Evolutionary conservation across 169 alveolate genomes (phyloP), one percentile per base, ranked within the genome.

Genomic region (Plasmodium cynomolgi): DNA sequence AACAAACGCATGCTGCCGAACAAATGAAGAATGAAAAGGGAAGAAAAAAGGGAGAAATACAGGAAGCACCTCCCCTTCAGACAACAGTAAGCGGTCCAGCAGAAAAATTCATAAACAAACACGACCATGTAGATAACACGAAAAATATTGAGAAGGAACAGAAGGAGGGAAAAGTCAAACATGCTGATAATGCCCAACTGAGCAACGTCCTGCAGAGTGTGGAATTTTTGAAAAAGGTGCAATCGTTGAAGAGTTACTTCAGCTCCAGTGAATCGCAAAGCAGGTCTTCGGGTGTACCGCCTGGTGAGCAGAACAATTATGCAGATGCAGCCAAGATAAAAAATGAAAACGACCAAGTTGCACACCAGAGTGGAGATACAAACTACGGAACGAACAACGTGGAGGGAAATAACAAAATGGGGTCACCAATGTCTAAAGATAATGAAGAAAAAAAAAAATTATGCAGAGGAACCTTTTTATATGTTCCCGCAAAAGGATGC

Each of bases 101-200:
- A 34, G 90, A 88, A 39, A 88, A 88, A 44, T n/a, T 77, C 44
- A 47, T 88, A 88, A 77, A 62, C 15, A 79, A 39, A 56, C 94
- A 88, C 72, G 94, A 77, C 2, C 83, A 79, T 88, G 20, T 56
- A 26, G 31, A 62, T 79, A 79, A 80, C 44, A 33, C 83, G 17
- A n/a, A 39, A 88, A 33, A 88, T 77, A 5, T 13, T n/a, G 44
- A n/a, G 47, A 29, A 20, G 44, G 56, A 75, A 34, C 11, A 75
- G n/a, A 44, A 75, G 37, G 77, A 23, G 77, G 39, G 2, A 68
- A 68, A 29, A 9, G 17, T 6, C n/a, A 68, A 68, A 29, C 77
- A 9, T 29, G 17, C 37, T 6, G 37, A 80, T 62, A 88, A 23
- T 37, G 31, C 54, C 4, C 68, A 79, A 33, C 47, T 88, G 47